A percentile compares a stretch with the other conserved stretches of the same genome.
Conservation (phyloP, 1,139 yeast genomes). For the Debaryomyces subglobosus region DNA sequence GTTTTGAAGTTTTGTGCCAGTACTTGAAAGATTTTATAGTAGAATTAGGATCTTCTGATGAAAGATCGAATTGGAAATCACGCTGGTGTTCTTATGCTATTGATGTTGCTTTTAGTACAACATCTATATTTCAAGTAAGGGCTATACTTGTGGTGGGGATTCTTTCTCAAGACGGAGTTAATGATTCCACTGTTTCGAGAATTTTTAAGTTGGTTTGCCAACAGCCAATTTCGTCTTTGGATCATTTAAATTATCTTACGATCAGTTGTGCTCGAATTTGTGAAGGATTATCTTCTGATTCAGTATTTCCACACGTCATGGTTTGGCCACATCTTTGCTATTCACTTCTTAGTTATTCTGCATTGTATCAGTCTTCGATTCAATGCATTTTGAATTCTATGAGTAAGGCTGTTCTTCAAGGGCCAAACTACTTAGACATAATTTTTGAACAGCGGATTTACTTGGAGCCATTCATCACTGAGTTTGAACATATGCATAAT, state of each 20-base stretch:
- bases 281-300: constrained; percentile 60
- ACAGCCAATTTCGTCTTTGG: constrained; percentile 33
- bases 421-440: constrained; percentile 26
- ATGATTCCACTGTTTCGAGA: constrained; percentile 59
- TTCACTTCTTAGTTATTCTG: constrained; percentile 37
- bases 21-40: constrained; percentile 55
- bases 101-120: constrained; percentile 62
- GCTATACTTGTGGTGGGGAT: constrained; percentile 76
- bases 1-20: constrained; percentile 68
- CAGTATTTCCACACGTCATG: constrained; percentile 57
- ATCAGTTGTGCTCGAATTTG: constrained; percentile 63
- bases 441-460: constrained; percentile 43
- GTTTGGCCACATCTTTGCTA: constrained; percentile 64
- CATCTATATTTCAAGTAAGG: constrained; percentile 69
- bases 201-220: constrained; percentile 37
- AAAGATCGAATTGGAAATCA: constrained; percentile 62
- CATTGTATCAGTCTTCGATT: constrained; percentile 58
- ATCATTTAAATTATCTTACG: constrained; percentile 39
- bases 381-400: constrained; percentile 39
- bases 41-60: constrained; percentile 55
- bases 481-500: constrained; percentile 50
- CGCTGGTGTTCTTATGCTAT: constrained; percentile 72
- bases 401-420: constrained; percentile 28
- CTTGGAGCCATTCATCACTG: constrained; percentile 46
- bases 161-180: constrained; percentile 63